Evolutionary conservation across 1,139 yeast genomes (phyloP).

Genomic region (Sugiyamaella xylanicola): DNA sequence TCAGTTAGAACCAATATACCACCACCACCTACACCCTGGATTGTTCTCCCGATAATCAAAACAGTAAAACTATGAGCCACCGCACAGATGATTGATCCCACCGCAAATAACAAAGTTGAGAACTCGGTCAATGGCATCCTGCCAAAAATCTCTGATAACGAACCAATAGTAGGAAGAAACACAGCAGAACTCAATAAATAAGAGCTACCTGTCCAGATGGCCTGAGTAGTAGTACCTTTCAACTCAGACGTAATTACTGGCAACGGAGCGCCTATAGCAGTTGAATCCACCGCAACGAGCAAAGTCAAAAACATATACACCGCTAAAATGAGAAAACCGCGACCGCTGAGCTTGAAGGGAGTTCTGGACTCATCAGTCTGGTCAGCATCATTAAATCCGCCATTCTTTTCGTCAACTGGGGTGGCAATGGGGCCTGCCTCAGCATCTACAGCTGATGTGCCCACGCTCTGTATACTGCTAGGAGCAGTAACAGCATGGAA

Average conservation of each 20-base stretch:
- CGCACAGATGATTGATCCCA: conserved; percentile 57
- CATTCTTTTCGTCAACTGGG: background rate
- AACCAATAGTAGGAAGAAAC: conserved; percentile 36
- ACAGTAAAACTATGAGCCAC: conserved; percentile 58
- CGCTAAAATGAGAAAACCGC: conserved; percentile 21
- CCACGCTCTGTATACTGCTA: background rate
- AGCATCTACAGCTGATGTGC: background rate
- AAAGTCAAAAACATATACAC: conserved; percentile 29
- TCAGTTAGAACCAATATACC: conserved; percentile 62
- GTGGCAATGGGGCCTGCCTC: background rate
- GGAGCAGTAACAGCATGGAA: background rate
- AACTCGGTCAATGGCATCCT: conserved; percentile 29
- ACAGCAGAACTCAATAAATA: conserved; percentile 38
- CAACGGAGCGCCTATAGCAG: conserved; percentile 36
- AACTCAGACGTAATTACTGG: conserved; percentile 34
- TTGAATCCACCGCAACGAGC: conserved; percentile 35
- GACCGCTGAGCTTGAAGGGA: conserved; percentile 22
- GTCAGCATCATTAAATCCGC: background rate
- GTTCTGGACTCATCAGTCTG: background rate
- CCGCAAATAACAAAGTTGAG: conserved; percentile 30
- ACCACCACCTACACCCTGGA: conserved; percentile 75
- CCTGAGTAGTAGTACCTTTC: conserved; percentile 35
- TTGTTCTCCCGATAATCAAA: conserved; percentile 67
- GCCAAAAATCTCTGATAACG: conserved; percentile 39
- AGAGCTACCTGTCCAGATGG: conserved; percentile 39